A percentile compares a stretch with the other conserved stretches of the same genome.
Conservation (phyloP, 495 filamentous ascomycete species). For the Sporormia fimetaria region DNA sequence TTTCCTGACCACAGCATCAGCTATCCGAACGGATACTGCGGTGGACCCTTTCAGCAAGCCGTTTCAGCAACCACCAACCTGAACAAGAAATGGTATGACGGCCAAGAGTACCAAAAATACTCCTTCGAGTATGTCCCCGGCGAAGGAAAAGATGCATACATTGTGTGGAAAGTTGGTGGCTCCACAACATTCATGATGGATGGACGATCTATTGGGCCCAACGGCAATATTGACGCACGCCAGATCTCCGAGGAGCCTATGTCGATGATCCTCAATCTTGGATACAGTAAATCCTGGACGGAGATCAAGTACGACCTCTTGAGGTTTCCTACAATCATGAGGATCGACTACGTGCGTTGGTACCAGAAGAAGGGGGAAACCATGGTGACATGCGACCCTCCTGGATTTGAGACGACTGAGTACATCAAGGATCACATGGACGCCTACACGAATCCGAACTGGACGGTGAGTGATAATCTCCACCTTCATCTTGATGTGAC, state of each 20-base stretch:
- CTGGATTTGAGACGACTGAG: slow-evolving; percentile 53
- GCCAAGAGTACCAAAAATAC: slow-evolving; percentile 58
- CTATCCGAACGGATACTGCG: slow-evolving; percentile 52
- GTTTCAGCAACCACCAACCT: slow-evolving; percentile 60
- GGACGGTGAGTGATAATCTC: slow-evolving; percentile 36
- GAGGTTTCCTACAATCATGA: slow-evolving; percentile 56
- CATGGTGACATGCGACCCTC: slow-evolving; percentile 61
- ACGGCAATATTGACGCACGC: slow-evolving; percentile 62
- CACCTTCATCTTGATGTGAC: neutral
- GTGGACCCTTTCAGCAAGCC: slow-evolving; percentile 62
- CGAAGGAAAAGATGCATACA: slow-evolving; percentile 47
- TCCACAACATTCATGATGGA: slow-evolving; percentile 59
- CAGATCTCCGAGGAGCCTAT: slow-evolving; percentile 61
- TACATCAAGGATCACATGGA: slow-evolving; percentile 56
- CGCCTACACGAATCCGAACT: slow-evolving; percentile 55
- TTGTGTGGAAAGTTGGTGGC: slow-evolving; percentile 59
- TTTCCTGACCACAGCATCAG: slow-evolving; percentile 51
- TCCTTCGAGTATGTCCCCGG: slow-evolving; percentile 53
- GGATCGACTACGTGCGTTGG: slow-evolving; percentile 64
- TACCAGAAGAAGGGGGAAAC: slow-evolving; percentile 52
- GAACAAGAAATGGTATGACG: slow-evolving; percentile 68
- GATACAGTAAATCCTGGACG: slow-evolving; percentile 54
- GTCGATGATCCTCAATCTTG: slow-evolving; percentile 58
- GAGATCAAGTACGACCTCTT: slow-evolving; percentile 36
- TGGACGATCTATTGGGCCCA: slow-evolving; percentile 53